Evolutionary conservation across 1,139 yeast genomes (phyloP), one percentile per base, ranked within the genome.

Genomic region (Keqinozyma sinolaborantium): DNA sequence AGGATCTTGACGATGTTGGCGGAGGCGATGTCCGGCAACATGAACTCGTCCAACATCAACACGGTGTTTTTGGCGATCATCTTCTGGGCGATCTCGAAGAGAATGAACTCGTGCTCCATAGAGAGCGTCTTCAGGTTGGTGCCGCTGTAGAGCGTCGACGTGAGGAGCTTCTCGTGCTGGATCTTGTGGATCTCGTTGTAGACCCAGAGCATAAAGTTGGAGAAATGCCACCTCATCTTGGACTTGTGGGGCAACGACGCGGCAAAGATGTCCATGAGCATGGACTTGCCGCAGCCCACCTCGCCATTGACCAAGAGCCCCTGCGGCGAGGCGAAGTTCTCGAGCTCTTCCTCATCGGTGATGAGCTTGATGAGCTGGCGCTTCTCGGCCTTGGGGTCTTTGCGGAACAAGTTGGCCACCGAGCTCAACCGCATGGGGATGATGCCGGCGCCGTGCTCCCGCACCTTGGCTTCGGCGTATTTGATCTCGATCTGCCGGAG

Each of bases 281-380:
- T 76, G 2, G 86, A 77, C 47, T 82, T 82, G 2, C 90, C 90
- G 47, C 84, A 78, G 0, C 88, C 88, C 3, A 82, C 88, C 40
- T 79, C 87, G 2, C 90, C 90, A 48, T 81, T 79, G 5, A 82
- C 55, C 30, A 82, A 48, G 4, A 82, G 54, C 0, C 90, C 88
- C 36, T 73, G 80, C 0, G 88, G 88, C 0, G 83, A 64, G 2
- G 71, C 60, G 39, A 77, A 66, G 34, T 72, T 67, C n/a, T 56
- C 48, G 27, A 80, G 50, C 41, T 79, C 84, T 37, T 82, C 87
- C 44, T 79, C 85, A 47, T 79, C 83, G 1, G 77, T 68, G 18
- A 82, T 51, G n/a, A 66, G 66, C 36, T 54, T 57, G 10, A 81
- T 62, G 31, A 82, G 39, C 31, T 59, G 61, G 10, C 44, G 50